Percentiles rank a stretch among this genome's conserved stretches.
Evolutionary conservation across 2,329 filamentous ascomycete species (phyloP).

Genomic region (Periconia macrospinosa): DNA sequence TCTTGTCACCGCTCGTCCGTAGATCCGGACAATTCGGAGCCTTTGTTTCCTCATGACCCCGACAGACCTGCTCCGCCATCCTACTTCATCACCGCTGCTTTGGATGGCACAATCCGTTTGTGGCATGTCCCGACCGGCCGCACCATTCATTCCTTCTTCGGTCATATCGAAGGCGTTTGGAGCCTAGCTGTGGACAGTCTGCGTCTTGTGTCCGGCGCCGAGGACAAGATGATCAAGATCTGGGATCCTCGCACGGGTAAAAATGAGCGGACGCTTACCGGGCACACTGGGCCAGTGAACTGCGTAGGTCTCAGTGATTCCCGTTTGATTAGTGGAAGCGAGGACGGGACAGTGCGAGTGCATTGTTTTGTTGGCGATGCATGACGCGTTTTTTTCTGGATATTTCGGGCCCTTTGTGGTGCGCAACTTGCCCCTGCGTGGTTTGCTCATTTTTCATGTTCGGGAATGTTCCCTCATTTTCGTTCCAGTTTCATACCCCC

Average conservation of each 20-base stretch:
- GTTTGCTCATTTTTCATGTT: no score
- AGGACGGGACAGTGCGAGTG: conserved; percentile 88
- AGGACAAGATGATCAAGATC: conserved; percentile 93
- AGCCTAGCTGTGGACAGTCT: conserved; percentile 85
- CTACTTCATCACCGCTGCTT: conserved; percentile 90
- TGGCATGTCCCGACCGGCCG: conserved; percentile 85
- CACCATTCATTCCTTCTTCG: conserved; percentile 91
- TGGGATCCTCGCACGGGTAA: conserved; percentile 93
- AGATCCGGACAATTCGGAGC: conserved; percentile 18
- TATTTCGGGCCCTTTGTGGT: no score
- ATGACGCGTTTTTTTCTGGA: neutral
- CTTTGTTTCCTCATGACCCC: conserved; percentile 62
- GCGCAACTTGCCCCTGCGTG: no score
- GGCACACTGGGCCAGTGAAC: conserved; percentile 87
- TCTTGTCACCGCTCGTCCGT: conserved; percentile 1
- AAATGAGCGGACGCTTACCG: conserved; percentile 89
- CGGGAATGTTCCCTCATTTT: no score
- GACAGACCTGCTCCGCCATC: conserved; percentile 74
- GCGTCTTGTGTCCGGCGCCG: conserved; percentile 83
- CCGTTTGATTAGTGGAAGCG: conserved; percentile 85
- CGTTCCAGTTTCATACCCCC: no score
- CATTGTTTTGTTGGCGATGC: conserved; percentile 32
- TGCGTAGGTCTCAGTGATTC: conserved; percentile 91
- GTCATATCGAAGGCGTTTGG: conserved; percentile 96
- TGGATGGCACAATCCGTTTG: conserved; percentile 88